These are phyloP conservation scores for Teratosphaeria epicoccoides DNA, from an alignment of 2,329 filamentous ascomycete species.

Conservation along the genomic window DNA sequence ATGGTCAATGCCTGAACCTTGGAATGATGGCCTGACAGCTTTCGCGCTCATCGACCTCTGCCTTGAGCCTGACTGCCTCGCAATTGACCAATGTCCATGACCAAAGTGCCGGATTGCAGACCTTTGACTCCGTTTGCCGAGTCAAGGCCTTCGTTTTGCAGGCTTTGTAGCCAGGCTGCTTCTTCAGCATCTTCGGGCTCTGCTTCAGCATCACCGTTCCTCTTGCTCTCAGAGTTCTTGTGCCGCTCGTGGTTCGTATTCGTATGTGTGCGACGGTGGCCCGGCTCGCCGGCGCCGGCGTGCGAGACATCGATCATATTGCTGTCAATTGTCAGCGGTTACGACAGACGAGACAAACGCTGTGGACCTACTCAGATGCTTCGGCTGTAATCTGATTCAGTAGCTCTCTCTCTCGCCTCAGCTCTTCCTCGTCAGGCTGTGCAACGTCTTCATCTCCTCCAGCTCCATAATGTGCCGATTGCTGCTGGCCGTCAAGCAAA, in stretches of 20 bases:
- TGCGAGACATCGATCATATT: conserved; percentile 42
- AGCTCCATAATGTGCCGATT: conserved; percentile 36
- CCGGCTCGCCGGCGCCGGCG: conserved; percentile 28
- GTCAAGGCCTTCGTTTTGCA: conserved; percentile 15
- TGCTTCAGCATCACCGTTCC: conserved; percentile 3
- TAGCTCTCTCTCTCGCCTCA: conserved; percentile 37
- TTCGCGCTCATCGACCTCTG: neutral
- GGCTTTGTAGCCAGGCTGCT: conserved; percentile 23
- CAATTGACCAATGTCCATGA: conserved; percentile 17
- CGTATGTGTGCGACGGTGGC: conserved; percentile 10
- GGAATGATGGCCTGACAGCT: neutral
- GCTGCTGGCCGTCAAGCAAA: conserved; percentile 33
- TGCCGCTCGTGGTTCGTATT: conserved; percentile 8
- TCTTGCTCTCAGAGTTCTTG: conserved; percentile 1
- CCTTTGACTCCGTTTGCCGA: conserved; percentile 15
- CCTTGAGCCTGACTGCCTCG: neutral
- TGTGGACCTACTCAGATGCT: conserved; percentile 35
- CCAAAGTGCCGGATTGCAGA: conserved; percentile 17
- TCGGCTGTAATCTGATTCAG: conserved; percentile 40
- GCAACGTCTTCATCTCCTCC: conserved; percentile 25
- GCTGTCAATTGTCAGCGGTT: conserved; percentile 20
- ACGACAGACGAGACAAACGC: neutral
- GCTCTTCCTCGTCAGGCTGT: conserved; percentile 39
- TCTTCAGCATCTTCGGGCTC: conserved; percentile 17
- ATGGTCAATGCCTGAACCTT: neutral